Base-by-base conservation (phyloP, 1,284 basidiomycete species). In the Anthracocystis setariae region DNA sequence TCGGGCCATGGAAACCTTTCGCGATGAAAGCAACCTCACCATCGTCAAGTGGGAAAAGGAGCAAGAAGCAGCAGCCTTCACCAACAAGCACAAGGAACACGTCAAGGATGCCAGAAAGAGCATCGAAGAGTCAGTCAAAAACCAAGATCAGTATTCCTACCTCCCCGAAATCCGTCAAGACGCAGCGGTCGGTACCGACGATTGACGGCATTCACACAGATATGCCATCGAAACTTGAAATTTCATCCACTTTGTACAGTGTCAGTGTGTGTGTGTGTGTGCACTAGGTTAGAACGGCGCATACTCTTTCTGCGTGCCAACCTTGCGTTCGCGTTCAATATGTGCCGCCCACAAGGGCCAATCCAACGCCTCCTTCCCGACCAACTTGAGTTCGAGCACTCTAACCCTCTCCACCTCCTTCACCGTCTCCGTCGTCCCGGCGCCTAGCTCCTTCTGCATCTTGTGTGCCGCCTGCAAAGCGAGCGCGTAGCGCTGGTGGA, bases 361-460 rank as follows among this genome's bases (percentile, higher is more conserved):
- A n/a, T 56, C 51, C 35, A 78, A 57, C 4, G 50, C 69, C 3
- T 67, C 38, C 29, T 56, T 51, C 9, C 53, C 67, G 9, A 75
- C 60, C 25, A 78, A 57, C 43, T 45, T 59, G 13, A 53, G 35
- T 48, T 82, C 74, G 21, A 80, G 56, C 33, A 55, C 71, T 9
- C 57, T 55, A 1, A 73, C 54, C 51, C 74, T 70, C 21, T 70
- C 71, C 38, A 79, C 45, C 61, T 82, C 81, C 32, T 69, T 71
- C n/a, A 68, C 27, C 10, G 49, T 61, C 24, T 76, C 73, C 7
- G 43, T 25, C 4, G 66, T 71, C 12, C 78, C 80, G 0, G 59
- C 62, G 15, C 77, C 77, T 2, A 76, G 40, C 24, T 83, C 82
- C 56, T 81, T 78, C 60, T 80, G 54, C 13, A 78, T 55, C 62